These are phyloP conservation scores for Ajuga chamaepitys DNA, from an alignment of 257 asterid genomes.

Conservation along the genomic window DNA sequence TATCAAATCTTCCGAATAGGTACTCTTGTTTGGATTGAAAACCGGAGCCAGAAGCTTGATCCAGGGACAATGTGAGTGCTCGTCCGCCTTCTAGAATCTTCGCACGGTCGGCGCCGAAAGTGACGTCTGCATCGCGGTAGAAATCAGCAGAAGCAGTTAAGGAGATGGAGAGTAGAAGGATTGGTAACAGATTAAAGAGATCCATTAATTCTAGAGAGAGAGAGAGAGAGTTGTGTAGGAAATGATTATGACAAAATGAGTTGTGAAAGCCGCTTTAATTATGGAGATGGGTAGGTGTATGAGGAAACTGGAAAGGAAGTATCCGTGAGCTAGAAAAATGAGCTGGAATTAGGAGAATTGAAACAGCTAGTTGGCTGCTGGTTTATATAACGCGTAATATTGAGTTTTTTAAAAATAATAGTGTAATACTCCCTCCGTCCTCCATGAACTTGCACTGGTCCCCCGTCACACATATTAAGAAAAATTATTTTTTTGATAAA, in stretches of 20 bases:
- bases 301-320: not conserved
- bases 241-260: not conserved
- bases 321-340: too few relatives aligned
- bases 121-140: slow-evolving; percentile 25
- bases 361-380: too few relatives aligned
- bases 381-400: too few relatives aligned
- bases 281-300: not conserved
- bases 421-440: too few relatives aligned
- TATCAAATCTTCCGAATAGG: slow-evolving; percentile 15
- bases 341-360: not conserved
- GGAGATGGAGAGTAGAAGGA: not conserved
- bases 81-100: slow-evolving; percentile 31
- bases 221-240: not conserved
- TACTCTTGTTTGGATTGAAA: slow-evolving; percentile 14
- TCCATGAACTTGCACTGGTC: too few relatives aligned
- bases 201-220: not conserved
- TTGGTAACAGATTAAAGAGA: too few relatives aligned
- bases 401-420: too few relatives aligned
- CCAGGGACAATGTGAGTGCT: not conserved
- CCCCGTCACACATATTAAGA: too few relatives aligned
- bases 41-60: slow-evolving; percentile 1
- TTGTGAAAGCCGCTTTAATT: not conserved
- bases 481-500: too few relatives aligned
- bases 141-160: slow-evolving; percentile 26
- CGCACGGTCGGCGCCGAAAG: slow-evolving; percentile 32